phyloP scores from a whole-genome alignment of 345 rosid genomes.

The Eucalyptus globulus region DNA sequence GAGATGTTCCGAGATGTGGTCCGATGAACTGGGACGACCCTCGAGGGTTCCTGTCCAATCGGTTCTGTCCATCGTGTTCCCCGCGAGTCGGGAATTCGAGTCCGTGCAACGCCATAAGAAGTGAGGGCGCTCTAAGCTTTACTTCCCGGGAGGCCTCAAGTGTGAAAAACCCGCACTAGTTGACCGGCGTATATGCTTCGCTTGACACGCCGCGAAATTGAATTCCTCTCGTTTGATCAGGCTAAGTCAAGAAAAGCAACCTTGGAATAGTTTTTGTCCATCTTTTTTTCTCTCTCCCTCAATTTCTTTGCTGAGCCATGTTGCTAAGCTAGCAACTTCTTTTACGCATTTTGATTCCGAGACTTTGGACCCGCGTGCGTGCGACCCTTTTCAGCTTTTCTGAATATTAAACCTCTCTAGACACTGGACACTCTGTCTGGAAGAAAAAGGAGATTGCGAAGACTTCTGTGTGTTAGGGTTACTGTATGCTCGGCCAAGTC shows the following conservation, averaged over 20 bases:
- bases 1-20: neutral
- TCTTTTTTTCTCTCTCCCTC: neutral
- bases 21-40: neutral
- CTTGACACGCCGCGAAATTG: neutral
- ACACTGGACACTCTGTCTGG: neutral
- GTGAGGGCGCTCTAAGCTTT: neutral
- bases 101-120: neutral
- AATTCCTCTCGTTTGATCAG: neutral
- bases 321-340: neutral
- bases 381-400: neutral
- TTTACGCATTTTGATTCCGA: neutral
- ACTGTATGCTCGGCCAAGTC: constrained; percentile 16
- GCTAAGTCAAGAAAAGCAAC: neutral
- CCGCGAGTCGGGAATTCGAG: neutral
- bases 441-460: neutral
- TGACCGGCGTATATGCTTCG: neutral
- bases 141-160: neutral
- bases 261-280: neutral
- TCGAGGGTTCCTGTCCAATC: neutral
- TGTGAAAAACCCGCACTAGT: neutral
- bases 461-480: constrained; percentile 27
- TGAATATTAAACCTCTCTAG: constrained; percentile 3
- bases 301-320: neutral
- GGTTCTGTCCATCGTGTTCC: neutral
- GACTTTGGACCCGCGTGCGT: neutral